These are phyloP conservation scores for Arabidopsis suecica DNA, from an alignment of 345 rosid species.

Conservation along the genomic window DNA sequence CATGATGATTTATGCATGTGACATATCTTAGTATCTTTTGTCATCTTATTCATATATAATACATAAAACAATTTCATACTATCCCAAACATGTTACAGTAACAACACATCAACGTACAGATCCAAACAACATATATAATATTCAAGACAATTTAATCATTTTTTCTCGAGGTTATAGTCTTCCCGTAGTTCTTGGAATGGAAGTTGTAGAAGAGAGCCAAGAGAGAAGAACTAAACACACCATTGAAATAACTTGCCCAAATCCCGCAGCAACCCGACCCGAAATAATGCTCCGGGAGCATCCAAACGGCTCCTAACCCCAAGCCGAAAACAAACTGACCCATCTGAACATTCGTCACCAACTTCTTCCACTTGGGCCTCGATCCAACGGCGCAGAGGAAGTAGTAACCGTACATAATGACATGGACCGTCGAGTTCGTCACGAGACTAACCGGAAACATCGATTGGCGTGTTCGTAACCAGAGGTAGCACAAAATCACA, in stretches of 20 bases:
- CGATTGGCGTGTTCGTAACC: slow-evolving; percentile 63
- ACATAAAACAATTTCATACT: background rate
- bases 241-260: slow-evolving; percentile 65
- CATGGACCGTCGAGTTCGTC: slow-evolving; percentile 66
- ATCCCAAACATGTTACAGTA: background rate
- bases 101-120: background rate
- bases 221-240: slow-evolving; percentile 64
- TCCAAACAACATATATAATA: background rate
- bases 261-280: slow-evolving; percentile 74
- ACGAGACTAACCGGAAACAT: slow-evolving; percentile 63
- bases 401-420: slow-evolving; percentile 76
- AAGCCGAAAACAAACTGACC: slow-evolving; percentile 76
- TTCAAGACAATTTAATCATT: background rate
- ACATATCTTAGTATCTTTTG: background rate
- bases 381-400: slow-evolving; percentile 60
- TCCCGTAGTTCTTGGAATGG: slow-evolving; percentile 57
- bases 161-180: background rate
- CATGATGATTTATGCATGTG: background rate
- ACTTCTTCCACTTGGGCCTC: slow-evolving; percentile 77
- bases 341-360: slow-evolving; percentile 76
- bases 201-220: slow-evolving; percentile 68
- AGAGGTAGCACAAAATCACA: slow-evolving; percentile 72
- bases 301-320: slow-evolving; percentile 45
- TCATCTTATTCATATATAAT: slow-evolving; percentile 19
- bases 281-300: slow-evolving; percentile 55